A percentile compares a stretch with the other conserved stretches of the same genome.
These are phyloP conservation scores for Hypoxylon sp. DNA, from an alignment of 2,329 filamentous ascomycete genomes.

Conservation along the genomic window DNA sequence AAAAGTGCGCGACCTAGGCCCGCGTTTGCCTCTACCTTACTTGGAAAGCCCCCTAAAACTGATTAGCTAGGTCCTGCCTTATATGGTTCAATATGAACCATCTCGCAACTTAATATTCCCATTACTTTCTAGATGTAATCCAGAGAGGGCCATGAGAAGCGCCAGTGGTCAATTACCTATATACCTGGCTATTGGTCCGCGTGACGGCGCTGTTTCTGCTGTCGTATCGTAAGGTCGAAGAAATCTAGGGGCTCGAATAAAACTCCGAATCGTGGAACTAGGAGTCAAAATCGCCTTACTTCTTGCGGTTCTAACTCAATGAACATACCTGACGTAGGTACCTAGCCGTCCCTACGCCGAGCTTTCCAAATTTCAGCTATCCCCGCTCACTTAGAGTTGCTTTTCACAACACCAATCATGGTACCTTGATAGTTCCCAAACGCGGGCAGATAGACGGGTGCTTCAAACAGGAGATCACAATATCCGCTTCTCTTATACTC, in stretches of 20 bases:
- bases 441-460: too few species aligned
- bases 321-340: background rate
- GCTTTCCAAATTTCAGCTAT: background rate
- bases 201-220: background rate
- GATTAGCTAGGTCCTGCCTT: too few species aligned
- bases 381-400: background rate
- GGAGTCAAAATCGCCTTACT: background rate
- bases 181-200: background rate
- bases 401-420: too few species aligned
- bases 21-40: too few species aligned
- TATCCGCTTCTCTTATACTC: constrained; percentile 3
- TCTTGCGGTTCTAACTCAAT: background rate
- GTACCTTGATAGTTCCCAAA: too few species aligned
- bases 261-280: background rate
- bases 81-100: background rate
- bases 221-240: background rate
- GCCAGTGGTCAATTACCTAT: background rate
- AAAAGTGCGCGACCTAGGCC: too few species aligned
- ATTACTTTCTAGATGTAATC: background rate
- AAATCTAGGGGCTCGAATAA: background rate
- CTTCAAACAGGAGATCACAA: background rate
- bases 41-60: too few species aligned
- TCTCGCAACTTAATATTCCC: background rate
- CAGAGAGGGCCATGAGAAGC: background rate
- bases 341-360: background rate